phyloP scores from a whole-genome alignment of 2,329 filamentous ascomycete genomes.

The Alternaria sp. region DNA sequence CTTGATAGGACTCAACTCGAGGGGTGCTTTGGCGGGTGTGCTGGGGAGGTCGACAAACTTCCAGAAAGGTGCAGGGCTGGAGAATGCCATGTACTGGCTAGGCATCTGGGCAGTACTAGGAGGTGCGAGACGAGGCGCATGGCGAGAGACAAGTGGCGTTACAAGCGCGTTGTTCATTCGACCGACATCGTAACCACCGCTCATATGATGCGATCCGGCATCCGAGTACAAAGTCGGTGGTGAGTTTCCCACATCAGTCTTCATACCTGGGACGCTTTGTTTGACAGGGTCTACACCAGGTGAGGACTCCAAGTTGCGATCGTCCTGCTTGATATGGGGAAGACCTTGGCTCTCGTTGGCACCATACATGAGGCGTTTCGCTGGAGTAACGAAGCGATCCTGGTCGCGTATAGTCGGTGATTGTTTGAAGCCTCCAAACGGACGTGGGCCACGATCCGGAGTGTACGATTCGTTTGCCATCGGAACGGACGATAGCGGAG shows the following conservation, averaged over 20 bases:
- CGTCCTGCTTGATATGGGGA: constrained; percentile 37
- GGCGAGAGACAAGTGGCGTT: constrained; percentile 76
- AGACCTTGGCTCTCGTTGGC: constrained; percentile 32
- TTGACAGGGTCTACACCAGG: constrained; percentile 45
- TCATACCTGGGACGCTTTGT: constrained; percentile 42
- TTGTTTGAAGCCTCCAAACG: constrained; percentile 42
- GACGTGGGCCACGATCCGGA: constrained; percentile 62
- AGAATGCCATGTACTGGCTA: constrained; percentile 86
- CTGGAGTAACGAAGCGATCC: constrained; percentile 45
- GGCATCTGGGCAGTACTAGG: constrained; percentile 83
- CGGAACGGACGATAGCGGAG: constrained; percentile 58
- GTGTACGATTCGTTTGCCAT: constrained; percentile 63
- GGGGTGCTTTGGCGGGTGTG: constrained; percentile 66
- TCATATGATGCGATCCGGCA: constrained; percentile 40
- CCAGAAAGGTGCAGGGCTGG: constrained; percentile 88
- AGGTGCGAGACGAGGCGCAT: constrained; percentile 78
- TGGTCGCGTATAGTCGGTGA: constrained; percentile 42
- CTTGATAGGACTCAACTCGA: constrained; percentile 50
- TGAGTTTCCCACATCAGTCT: constrained; percentile 46
- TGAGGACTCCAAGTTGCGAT: constrained; percentile 41
- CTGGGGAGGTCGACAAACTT: constrained; percentile 81
- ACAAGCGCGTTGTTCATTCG: constrained; percentile 54
- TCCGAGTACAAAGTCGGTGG: constrained; percentile 51
- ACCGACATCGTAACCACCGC: constrained; percentile 36
- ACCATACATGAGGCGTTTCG: constrained; percentile 46